A percentile compares a stretch with the other conserved stretches of the same genome.
Conservation (phyloP, 2,329 filamentous ascomycete species). For the Phoma herbarum region DNA sequence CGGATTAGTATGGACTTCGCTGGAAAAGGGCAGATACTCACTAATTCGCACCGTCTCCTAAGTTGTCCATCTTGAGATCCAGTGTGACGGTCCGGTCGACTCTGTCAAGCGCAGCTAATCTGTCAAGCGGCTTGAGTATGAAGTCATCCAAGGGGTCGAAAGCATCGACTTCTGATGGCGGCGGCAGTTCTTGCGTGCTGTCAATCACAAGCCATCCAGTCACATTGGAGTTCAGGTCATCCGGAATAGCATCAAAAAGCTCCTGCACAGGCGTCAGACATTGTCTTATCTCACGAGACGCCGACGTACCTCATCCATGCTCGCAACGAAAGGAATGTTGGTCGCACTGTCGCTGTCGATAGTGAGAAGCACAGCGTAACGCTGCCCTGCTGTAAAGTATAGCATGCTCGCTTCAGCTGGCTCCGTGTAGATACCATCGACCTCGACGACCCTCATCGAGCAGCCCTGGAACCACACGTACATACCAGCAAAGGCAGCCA, state of each 20-base stretch:
- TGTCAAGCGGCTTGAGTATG: conserved; percentile 72
- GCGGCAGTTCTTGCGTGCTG: conserved; percentile 52
- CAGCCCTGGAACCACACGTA: conserved; percentile 75
- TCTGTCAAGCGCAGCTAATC: conserved; percentile 64
- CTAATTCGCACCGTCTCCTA: conserved; percentile 72
- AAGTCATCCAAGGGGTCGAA: conserved; percentile 79
- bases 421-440: conserved; percentile 72
- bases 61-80: conserved; percentile 67
- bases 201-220: conserved; percentile 64
- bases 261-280: conserved; percentile 37
- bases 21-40: conserved; percentile 44
- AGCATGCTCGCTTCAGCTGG: conserved; percentile 66
- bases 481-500: conserved; percentile 73
- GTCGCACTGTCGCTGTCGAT: conserved; percentile 62
- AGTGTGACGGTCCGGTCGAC: conserved; percentile 71
- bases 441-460: conserved; percentile 70
- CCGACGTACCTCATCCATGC: conserved; percentile 46
- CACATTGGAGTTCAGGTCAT: conserved; percentile 69
- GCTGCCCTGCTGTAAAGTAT: conserved; percentile 72
- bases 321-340: conserved; percentile 66
- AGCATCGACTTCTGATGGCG: conserved; percentile 65
- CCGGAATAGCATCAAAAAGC: conserved; percentile 71
- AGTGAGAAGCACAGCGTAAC: conserved; percentile 71
- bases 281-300: background rate
- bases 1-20: background rate